phyloP scores from a whole-genome alignment of 2,329 filamentous ascomycete species.

The Calonectria pseudoreteaudii region DNA sequence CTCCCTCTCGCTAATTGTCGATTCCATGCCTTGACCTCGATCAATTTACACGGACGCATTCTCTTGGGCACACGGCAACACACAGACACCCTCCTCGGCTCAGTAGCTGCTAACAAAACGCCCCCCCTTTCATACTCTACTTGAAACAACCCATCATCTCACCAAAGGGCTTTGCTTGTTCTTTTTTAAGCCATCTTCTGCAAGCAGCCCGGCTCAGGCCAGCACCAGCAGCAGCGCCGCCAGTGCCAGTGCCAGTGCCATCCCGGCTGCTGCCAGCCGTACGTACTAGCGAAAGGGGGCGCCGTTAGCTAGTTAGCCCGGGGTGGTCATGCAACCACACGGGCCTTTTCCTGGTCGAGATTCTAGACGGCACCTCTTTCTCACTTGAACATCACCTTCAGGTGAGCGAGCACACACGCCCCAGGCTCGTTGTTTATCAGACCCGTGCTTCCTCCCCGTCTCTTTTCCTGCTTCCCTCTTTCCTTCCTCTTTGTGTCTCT shows the following conservation, averaged over 20 bases:
- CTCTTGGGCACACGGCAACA: neutral
- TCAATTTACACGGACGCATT: constrained; percentile 6
- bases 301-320: neutral
- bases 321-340: constrained; percentile 3
- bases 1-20: neutral
- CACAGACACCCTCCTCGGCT: constrained; percentile 9
- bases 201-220: neutral
- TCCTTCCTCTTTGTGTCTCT: neutral
- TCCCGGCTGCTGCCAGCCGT: neutral
- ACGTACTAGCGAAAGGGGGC: constrained; percentile 5
- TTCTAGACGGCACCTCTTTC: neutral
- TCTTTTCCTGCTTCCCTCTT: neutral
- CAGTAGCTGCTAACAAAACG: constrained; percentile 6
- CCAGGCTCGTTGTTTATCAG: neutral
- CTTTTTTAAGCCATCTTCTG: neutral
- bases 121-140: constrained; percentile 30
- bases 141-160: constrained; percentile 39
- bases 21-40: neutral
- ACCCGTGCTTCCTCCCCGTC: neutral
- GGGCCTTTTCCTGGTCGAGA: neutral
- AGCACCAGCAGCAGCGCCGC: too few relatives aligned
- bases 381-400: constrained; percentile 3
- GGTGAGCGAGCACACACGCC: constrained; percentile 2
- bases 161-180: neutral
- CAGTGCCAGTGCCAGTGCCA: neutral